Base-by-base conservation (phyloP, 331 rosid species). In the Quercus lobata region DNA sequence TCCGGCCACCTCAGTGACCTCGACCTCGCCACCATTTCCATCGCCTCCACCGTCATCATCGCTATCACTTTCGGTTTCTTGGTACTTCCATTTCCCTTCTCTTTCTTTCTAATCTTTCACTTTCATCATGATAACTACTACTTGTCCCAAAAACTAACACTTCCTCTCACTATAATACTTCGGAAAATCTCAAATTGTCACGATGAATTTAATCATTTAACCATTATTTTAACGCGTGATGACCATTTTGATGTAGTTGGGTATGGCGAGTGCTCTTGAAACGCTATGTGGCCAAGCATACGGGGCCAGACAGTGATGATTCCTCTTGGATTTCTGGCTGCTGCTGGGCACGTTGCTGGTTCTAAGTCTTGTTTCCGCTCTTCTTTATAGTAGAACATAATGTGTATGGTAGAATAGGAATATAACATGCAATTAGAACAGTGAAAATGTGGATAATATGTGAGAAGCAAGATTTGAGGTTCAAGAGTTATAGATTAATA, bases 221-320 rank as follows among this genome's bases (percentile, higher is more conserved):
- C 44, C 10, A 35, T 35, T 35, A 7, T 35, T 7, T 35, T 35
- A 35, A 35, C 10, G 2, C 0, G 0, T 35, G 2, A 35, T 35
- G 9, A 35, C 10, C 2, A 35, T 35, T 35, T 5, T 55, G 57
- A 1, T 53, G 75, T 85, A 92, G 95, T 82, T 92, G 9, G 97
- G 96, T 18, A 90, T 90, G 97, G 96, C 94, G 4, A 86, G 90
- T 27, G 93, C 94, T 46, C 86, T 92, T 5, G 96, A 92, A 83
- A 92, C 96, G 25, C 88, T 89, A 1, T 90, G 93, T 37, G 97
- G 96, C 69, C 96, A 92, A 76, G 94, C 97, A 6, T 92, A 85
- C 53, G 96, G 97, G 7, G 94, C 91, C 8, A 84, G 84, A 73
- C 86, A 86, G 30, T 82, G 24, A 92, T 92, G 92, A 88, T 88